These are phyloP conservation scores for Phylloporus scabripes DNA, from an alignment of 768 basidiomycete genomes.

Conservation along the genomic window DNA sequence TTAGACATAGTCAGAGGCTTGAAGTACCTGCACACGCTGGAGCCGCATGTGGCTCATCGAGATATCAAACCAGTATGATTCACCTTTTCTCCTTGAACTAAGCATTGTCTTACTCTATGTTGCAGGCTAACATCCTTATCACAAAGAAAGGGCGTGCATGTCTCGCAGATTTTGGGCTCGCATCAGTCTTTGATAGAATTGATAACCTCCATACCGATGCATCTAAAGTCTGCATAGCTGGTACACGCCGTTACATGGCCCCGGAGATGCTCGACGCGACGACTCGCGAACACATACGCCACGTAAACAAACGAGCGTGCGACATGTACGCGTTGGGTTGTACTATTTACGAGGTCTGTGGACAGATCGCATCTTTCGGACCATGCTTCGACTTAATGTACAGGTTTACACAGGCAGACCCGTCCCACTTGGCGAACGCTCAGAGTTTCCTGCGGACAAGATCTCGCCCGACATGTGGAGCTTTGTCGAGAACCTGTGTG, in stretches of 20 bases:
- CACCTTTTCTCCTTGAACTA: background rate
- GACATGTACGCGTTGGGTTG: conserved; percentile 42
- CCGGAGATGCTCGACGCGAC: conserved; percentile 19
- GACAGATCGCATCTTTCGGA: background rate
- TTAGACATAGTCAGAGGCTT: conserved; percentile 41
- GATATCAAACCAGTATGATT: conserved; percentile 29
- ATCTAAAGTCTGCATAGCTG: conserved; percentile 5
- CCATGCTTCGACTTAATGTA: background rate
- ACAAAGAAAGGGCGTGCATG: conserved; percentile 38
- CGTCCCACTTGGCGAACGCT: conserved; percentile 4
- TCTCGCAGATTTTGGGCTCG: conserved; percentile 47
- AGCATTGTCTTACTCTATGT: conserved; percentile 6
- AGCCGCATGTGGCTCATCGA: conserved; percentile 32
- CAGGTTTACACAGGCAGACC: conserved; percentile 16
- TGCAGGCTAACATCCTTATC: conserved; percentile 45
- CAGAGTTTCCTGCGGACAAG: conserved; percentile 11
- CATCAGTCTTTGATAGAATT: conserved; percentile 14
- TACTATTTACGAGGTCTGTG: conserved; percentile 35
- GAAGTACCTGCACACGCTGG: conserved; percentile 38
- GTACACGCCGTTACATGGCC: conserved; percentile 22
- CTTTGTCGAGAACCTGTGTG: conserved; percentile 30
- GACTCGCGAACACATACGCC: background rate
- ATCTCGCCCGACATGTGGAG: conserved; percentile 25
- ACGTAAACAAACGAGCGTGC: conserved; percentile 25
- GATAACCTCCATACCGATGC: conserved; percentile 9